These are phyloP conservation scores for Iberis pinnata DNA, from an alignment of 345 rosid genomes.

Conservation along the genomic window DNA sequence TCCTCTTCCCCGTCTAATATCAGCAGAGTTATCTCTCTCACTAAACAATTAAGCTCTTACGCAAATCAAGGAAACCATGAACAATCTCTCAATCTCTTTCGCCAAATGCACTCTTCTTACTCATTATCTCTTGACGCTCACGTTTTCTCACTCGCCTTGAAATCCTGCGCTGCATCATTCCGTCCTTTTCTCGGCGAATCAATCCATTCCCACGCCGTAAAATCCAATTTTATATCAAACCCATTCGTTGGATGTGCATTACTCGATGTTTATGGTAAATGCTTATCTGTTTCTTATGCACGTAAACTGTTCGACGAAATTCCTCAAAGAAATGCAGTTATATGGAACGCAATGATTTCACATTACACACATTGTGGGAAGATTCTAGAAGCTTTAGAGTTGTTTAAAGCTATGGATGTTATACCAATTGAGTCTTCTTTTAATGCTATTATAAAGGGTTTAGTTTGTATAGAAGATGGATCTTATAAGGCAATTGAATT, in stretches of 20 bases:
- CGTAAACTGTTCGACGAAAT: slow-evolving; percentile 56
- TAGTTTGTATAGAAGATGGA: slow-evolving; percentile 40
- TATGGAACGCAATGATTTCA: slow-evolving; percentile 54
- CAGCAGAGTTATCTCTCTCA: slow-evolving; percentile 37
- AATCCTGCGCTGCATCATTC: slow-evolving; percentile 47
- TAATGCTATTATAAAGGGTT: slow-evolving; percentile 43
- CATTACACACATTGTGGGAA: slow-evolving; percentile 36
- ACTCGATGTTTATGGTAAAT: slow-evolving; percentile 48
- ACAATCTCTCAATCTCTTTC: slow-evolving; percentile 47
- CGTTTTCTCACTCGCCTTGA: slow-evolving; percentile 54
- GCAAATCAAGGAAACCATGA: slow-evolving; percentile 45
- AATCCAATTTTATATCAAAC: slow-evolving; percentile 36
- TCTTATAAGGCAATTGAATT: slow-evolving; percentile 39
- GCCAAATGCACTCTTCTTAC: slow-evolving; percentile 39
- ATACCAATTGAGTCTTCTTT: slow-evolving; percentile 46
- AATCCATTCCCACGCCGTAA: slow-evolving; percentile 39
- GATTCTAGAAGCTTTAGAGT: slow-evolving; percentile 31
- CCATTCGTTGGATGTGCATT: slow-evolving; percentile 48
- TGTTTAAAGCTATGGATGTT: slow-evolving; percentile 43
- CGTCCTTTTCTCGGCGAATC: slow-evolving; percentile 39
- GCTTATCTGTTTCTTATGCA: slow-evolving; percentile 37
- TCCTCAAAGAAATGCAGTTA: slow-evolving; percentile 43
- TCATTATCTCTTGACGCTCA: slow-evolving; percentile 46
- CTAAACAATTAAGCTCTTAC: slow-evolving; percentile 42
- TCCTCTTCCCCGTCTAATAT: slow-evolving; percentile 26